Conservation (phyloP, 139 green algal genomes). For the Pleodorina starrii region DNA sequence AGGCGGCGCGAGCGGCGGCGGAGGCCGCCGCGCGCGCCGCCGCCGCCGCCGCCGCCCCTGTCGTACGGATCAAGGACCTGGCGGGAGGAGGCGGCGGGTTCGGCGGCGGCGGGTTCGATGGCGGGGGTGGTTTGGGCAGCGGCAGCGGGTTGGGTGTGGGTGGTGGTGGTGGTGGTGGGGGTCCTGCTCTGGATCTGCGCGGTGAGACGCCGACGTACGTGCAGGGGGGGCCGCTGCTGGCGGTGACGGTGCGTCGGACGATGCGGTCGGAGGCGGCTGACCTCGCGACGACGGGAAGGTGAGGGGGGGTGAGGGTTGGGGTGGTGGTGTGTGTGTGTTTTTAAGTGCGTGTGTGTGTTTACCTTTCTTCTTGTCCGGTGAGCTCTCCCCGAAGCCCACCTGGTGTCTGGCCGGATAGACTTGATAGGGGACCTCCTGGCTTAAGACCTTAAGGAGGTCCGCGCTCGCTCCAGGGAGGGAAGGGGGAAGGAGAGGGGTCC, state of each 20-base stretch:
- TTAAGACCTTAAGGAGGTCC: no score
- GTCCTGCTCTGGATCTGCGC: background rate
- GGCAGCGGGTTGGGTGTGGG: no score
- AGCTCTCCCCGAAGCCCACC: no score
- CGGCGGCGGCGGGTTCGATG: background rate
- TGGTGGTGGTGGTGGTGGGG: background rate
- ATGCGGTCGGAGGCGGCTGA: background rate
- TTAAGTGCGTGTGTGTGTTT: no score
- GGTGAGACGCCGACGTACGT: slow-evolving; percentile 19
- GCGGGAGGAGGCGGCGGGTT: background rate
- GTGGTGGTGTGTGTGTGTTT: background rate
- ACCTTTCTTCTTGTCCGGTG: no score
- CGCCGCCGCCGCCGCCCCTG: slow-evolving; percentile 1
- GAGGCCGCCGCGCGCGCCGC: slow-evolving; percentile 6
- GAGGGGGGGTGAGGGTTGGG: background rate
- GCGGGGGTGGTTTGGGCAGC: background rate
- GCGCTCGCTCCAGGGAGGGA: no score
- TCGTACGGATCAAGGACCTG: slow-evolving; percentile 28
- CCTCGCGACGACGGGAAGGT: background rate
- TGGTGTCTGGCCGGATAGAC: no score
- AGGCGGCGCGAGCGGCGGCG: slow-evolving; percentile 2
- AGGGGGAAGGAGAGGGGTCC: no score
- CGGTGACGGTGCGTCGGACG: background rate
- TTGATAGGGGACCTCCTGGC: no score
- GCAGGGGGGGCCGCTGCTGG: slow-evolving; percentile 39